Conservation (phyloP, 768 basidiomycete species). For the Rhodotorula babjevae region DNA sequence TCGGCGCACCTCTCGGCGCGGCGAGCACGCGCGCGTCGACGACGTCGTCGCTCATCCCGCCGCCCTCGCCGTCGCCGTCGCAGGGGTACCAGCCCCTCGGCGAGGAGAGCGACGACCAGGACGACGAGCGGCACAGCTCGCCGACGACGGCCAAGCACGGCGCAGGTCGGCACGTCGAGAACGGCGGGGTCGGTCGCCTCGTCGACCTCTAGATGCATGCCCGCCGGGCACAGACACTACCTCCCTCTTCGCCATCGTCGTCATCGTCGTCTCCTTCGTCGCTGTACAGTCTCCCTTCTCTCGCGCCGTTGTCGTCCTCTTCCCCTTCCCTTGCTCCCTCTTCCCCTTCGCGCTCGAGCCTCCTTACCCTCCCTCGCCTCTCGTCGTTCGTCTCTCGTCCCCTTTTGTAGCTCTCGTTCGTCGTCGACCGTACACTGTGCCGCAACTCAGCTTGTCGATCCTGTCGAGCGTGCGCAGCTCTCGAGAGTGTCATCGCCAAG, state of each 20-base stretch:
- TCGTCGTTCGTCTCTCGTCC: background rate
- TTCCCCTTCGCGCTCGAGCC: too few relatives aligned
- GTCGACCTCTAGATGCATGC: background rate
- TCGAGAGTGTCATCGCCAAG: background rate
- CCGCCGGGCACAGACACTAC: background rate
- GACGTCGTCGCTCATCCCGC: background rate
- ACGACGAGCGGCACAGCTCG: background rate
- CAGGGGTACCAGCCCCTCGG: constrained; percentile 24
- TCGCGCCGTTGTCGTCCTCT: background rate
- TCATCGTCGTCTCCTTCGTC: background rate
- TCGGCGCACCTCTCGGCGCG: background rate
- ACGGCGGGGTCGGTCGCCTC: background rate
- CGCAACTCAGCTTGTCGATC: background rate
- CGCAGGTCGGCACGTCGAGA: background rate
- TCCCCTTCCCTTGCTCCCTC: background rate
- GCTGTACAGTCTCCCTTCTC: background rate
- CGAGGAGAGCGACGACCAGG: constrained; percentile 23
- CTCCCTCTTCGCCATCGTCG: background rate
- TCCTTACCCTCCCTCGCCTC: background rate
- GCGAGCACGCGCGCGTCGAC: constrained; percentile 2
- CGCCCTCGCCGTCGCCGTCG: constrained; percentile 4
- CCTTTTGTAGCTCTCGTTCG: background rate
- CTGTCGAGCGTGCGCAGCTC: background rate
- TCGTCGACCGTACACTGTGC: too few relatives aligned
- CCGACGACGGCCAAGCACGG: background rate